Base-by-base conservation (phyloP, 495 filamentous ascomycete genomes). In the Thozetella sp. region DNA sequence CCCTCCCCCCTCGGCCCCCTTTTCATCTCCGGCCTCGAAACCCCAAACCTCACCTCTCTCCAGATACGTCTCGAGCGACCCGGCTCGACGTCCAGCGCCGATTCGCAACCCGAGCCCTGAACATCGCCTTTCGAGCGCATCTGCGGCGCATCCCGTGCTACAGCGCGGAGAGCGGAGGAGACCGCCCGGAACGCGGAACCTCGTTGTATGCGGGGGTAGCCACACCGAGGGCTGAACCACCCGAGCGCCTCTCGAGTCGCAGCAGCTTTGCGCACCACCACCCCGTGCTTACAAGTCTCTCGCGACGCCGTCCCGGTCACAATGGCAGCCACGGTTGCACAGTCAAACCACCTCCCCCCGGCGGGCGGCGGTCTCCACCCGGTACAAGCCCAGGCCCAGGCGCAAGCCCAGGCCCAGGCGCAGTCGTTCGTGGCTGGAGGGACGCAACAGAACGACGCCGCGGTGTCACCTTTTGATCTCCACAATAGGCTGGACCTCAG, bases 401-500 rank as follows among this genome's bases (percentile, higher is more conserved):
- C 3, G 55, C 58, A 20, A 56, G 53, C 24, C 64, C 60, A 50
- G 64, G 61, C n/a, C n/a, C n/a, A n/a, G n/a, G n/a, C n/a, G n/a
- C n/a, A n/a, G n/a, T n/a, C n/a, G n/a, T n/a, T n/a, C 63, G 23
- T 37, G 48, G 22, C 55, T 50, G 26, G 25, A 40, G 26, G 51
- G 59, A 20, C 60, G 17, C 60, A 64, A 24, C 56, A 58, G 13
- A 53, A 25, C 54, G 62, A 57, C 22, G 27, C 55, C 2, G 48
- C 59, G 17, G 60, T 52, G n/a, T 56, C 60, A 17, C 63, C 64
- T n/a, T 66, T 75, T 55, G 67, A 68, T 12, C 54, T 63, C 26
- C 20, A 53, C 22, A 55, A 63, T 23, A 69, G 69, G 43, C 65
- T 80, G 40, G 63, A 71, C 48, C 57, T 93, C 25, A 78, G 81